These are phyloP conservation scores for Dryas integrifolia DNA, from an alignment of 331 rosid species.

Conservation along the genomic window DNA sequence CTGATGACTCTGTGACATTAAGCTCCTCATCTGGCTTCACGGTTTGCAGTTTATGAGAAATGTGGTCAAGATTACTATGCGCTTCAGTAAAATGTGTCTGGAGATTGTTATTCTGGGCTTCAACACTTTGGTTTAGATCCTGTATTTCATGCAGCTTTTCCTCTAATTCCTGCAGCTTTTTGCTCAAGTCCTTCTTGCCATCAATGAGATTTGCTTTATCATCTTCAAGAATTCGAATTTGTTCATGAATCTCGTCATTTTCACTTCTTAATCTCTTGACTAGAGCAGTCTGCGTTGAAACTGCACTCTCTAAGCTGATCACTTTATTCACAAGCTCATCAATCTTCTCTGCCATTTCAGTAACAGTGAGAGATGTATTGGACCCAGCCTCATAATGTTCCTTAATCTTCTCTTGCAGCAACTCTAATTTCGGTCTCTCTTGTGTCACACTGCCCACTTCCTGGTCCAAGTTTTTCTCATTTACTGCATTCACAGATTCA, in stretches of 20 bases:
- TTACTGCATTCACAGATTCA: conserved; percentile 25
- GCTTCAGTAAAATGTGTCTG: conserved; percentile 60
- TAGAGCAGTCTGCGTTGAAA: conserved; percentile 71
- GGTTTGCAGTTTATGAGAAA: conserved; percentile 51
- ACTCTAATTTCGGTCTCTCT: conserved; percentile 48
- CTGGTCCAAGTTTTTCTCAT: conserved; percentile 29
- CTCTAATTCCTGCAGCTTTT: conserved; percentile 64
- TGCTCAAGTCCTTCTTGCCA: conserved; percentile 46
- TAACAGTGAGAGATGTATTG: conserved; percentile 47
- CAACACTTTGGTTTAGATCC: conserved; percentile 49
- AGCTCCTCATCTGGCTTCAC: conserved; percentile 49
- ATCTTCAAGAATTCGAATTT: conserved; percentile 55
- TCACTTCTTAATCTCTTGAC: conserved; percentile 59
- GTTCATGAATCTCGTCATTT: conserved; percentile 65
- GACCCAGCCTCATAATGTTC: conserved; percentile 47
- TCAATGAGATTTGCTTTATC: conserved; percentile 52
- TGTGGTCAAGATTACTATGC: conserved; percentile 47
- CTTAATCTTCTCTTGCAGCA: conserved; percentile 45
- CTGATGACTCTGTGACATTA: conserved; percentile 25
- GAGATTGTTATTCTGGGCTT: conserved; percentile 52
- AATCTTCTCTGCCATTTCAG: conserved; percentile 84
- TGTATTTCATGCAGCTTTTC: conserved; percentile 46
- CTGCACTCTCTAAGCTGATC: conserved; percentile 62
- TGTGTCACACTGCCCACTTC: conserved; percentile 21
- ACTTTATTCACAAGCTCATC: conserved; percentile 82